These are phyloP conservation scores for baker's yeast (Saccharomyces cerevisiae) DNA, from an alignment of 805 yeast genomes.

Conservation along the genomic window DNA sequence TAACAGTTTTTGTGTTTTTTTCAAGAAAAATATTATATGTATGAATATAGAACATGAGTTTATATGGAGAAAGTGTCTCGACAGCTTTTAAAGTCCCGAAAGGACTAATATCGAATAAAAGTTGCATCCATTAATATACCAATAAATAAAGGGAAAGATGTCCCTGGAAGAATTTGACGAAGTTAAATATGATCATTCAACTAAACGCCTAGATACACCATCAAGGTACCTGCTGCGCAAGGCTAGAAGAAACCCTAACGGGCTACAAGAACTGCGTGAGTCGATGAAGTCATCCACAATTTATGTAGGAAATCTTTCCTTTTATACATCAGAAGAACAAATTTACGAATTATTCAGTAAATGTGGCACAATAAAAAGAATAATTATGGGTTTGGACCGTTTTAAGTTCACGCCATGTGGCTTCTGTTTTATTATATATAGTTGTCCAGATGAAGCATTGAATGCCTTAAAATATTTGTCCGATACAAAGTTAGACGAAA, in stretches of 20 bases:
- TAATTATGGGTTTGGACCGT: constrained; percentile 92
- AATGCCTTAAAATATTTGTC: constrained; percentile 77
- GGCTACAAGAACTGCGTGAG: constrained; percentile 55
- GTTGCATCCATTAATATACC: neutral
- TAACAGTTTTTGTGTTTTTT: neutral
- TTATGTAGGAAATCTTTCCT: constrained; percentile 85
- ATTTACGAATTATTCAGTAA: constrained; percentile 77
- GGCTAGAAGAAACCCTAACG: constrained; percentile 45
- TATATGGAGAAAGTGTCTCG: neutral
- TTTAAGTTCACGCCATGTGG: constrained; percentile 92
- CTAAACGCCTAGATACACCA: constrained; percentile 62
- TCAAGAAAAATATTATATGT: neutral
- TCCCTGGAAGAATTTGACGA: constrained; percentile 44
- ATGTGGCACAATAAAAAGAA: constrained; percentile 69
- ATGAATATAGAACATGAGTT: neutral
- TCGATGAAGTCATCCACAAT: constrained; percentile 66
- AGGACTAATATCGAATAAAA: neutral
- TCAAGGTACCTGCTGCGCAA: constrained; percentile 59
- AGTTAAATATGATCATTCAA: constrained; percentile 52
- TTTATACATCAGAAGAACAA: constrained; percentile 92
- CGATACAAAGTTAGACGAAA: constrained; percentile 77
- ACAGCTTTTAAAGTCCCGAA: neutral
- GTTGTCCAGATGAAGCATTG: constrained; percentile 59
- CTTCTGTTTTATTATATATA: constrained; percentile 84
- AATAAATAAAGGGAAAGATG: constrained; percentile 15